Evolutionary conservation across 2,329 filamentous ascomycete species (phyloP).

Genomic region (Phaeomoniella chlamydospora): DNA sequence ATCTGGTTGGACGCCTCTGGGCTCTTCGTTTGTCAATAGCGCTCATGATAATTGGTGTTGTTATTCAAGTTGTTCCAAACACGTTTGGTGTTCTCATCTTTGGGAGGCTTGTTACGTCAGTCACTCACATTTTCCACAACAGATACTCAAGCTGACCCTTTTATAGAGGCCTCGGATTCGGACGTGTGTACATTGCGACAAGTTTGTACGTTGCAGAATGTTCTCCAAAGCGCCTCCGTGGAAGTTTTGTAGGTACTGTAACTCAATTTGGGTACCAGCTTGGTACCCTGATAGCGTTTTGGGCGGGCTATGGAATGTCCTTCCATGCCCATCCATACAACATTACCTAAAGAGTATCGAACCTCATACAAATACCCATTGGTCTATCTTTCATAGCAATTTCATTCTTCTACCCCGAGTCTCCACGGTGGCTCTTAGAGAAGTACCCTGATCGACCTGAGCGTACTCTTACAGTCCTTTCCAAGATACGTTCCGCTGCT

Average conservation of each 20-base stretch:
- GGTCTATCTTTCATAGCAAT: slow-evolving; percentile 20
- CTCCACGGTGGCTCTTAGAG: slow-evolving; percentile 20
- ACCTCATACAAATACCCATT: slow-evolving; percentile 26
- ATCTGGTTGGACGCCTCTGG: slow-evolving; percentile 22
- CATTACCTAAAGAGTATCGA: slow-evolving; percentile 28
- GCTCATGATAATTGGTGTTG: slow-evolving; percentile 24
- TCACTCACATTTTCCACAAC: not conserved
- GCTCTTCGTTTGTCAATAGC: slow-evolving; percentile 23
- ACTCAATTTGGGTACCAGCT: slow-evolving; percentile 28
- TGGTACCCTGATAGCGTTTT: slow-evolving; percentile 29
- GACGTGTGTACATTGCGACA: slow-evolving; percentile 26
- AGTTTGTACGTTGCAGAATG: slow-evolving; percentile 29
- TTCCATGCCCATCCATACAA: slow-evolving; percentile 25
- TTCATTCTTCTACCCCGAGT: slow-evolving; percentile 25
- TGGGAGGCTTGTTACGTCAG: slow-evolving; percentile 23
- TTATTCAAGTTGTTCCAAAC: slow-evolving; percentile 26
- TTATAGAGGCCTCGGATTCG: slow-evolving; percentile 23
- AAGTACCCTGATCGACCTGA: slow-evolving; percentile 19
- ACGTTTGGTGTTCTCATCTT: slow-evolving; percentile 25
- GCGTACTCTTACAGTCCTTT: slow-evolving; percentile 14
- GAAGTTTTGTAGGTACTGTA: slow-evolving; percentile 26
- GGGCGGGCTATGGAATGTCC: slow-evolving; percentile 28
- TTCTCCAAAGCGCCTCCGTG: slow-evolving; percentile 22
- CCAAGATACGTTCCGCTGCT: slow-evolving; percentile 17
- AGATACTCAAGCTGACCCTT: slow-evolving; percentile 1